Conservation (phyloP, 768 basidiomycete genomes). For the Boletus vinaceobasis region DNA sequence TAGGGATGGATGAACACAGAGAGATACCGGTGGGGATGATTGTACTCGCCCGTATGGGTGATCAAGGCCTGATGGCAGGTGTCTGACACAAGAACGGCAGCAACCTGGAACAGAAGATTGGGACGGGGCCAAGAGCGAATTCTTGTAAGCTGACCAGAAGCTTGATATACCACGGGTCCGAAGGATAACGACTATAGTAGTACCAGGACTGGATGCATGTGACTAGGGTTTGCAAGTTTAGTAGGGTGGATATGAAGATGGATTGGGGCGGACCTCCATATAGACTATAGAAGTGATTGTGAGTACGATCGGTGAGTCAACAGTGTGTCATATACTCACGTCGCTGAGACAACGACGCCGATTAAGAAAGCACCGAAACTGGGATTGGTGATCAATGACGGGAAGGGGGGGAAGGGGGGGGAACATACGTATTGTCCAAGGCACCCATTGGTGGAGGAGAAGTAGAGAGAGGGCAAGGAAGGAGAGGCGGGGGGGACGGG, state of each 20-base stretch:
- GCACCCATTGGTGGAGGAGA: slow-evolving; percentile 12
- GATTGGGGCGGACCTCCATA: slow-evolving; percentile 43
- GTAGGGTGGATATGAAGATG: slow-evolving; percentile 1
- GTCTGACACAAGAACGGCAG: slow-evolving; percentile 50
- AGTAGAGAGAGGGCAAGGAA: background rate
- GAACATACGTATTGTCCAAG: slow-evolving; percentile 39
- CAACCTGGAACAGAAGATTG: slow-evolving; percentile 39
- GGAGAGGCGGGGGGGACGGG: background rate
- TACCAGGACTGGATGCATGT: slow-evolving; percentile 57
- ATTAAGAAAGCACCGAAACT: slow-evolving; percentile 55
- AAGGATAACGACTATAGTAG: slow-evolving; percentile 48
- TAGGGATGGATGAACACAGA: slow-evolving; percentile 15
- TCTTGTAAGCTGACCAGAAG: slow-evolving; percentile 36
- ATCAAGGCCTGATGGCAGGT: slow-evolving; percentile 56
- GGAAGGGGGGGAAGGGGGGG: background rate
- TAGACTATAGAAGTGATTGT: slow-evolving; percentile 34
- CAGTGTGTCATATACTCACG: slow-evolving; percentile 35
- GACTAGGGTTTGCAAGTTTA: slow-evolving; percentile 33
- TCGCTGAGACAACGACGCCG: slow-evolving; percentile 51
- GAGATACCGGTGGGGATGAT: no score
- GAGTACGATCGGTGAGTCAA: background rate
- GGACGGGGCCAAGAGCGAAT: background rate
- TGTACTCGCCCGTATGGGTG: slow-evolving; percentile 45
- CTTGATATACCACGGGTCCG: slow-evolving; percentile 51
- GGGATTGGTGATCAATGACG: background rate